These are phyloP conservation scores for Blastobotrys petasosporus DNA, from an alignment of 1,139 yeast species.

Conservation along the genomic window DNA sequence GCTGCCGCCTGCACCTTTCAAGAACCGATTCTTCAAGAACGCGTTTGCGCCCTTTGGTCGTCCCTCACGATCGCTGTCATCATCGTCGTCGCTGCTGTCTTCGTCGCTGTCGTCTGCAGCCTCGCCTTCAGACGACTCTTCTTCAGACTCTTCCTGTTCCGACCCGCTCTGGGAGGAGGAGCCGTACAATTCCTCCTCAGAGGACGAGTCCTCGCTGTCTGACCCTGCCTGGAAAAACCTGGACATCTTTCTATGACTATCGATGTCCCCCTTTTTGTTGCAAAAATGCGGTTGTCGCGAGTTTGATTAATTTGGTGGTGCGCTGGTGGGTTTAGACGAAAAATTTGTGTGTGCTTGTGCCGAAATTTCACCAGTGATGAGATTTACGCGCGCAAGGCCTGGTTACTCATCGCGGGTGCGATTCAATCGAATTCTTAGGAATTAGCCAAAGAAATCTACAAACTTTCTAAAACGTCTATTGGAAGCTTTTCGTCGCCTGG, in stretches of 20 bases:
- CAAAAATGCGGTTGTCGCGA: not conserved
- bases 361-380: conserved; percentile 3
- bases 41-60: conserved; percentile 45
- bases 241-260: conserved; percentile 43
- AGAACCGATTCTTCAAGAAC: conserved; percentile 51
- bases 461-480: conserved; percentile 12
- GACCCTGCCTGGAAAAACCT: conserved; percentile 63
- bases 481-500: conserved; percentile 17
- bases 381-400: conserved; percentile 3
- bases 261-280: conserved; percentile 3
- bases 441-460: not conserved
- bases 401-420: not conserved
- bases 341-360: not conserved
- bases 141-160: conserved; percentile 20
- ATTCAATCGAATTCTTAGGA: too few relatives aligned
- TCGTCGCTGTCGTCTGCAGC: conserved; percentile 33
- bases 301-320: not conserved
- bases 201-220: conserved; percentile 56
- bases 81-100: conserved; percentile 33
- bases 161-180: conserved; percentile 59
- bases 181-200: conserved; percentile 68
- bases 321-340: too few relatives aligned
- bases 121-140: conserved; percentile 26
- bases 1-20: conserved; percentile 42
- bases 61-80: conserved; percentile 42